These are phyloP conservation scores for Neurospora sp. DNA, from an alignment of 495 filamentous ascomycete genomes.

Conservation along the genomic window DNA sequence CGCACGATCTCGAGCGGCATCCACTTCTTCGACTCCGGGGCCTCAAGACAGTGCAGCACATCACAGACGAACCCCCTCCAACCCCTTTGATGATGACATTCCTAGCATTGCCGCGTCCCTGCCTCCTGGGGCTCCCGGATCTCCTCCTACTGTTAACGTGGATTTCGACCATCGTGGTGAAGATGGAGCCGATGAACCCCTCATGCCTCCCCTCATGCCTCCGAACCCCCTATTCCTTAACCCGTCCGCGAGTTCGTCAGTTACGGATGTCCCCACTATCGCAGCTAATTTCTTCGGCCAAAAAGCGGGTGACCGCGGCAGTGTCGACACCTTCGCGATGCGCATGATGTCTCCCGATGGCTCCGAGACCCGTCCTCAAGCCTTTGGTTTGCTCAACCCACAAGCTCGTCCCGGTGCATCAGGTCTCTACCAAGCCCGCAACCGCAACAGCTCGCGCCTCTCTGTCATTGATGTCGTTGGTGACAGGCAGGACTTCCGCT, in stretches of 20 bases:
- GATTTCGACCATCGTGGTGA: neutral
- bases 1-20: slow-evolving; percentile 8
- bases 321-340: slow-evolving; percentile 18
- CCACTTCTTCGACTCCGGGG: neutral
- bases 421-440: slow-evolving; percentile 9
- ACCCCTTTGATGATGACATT: slow-evolving; percentile 6
- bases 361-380: slow-evolving; percentile 8
- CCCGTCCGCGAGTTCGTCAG: slow-evolving; percentile 12
- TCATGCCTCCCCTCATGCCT: slow-evolving; percentile 9
- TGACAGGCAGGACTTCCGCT: slow-evolving; percentile 22
- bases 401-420: slow-evolving; percentile 11
- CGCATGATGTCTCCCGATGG: slow-evolving; percentile 18
- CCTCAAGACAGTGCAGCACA: slow-evolving; percentile 4
- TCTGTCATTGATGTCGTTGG: slow-evolving; percentile 10
- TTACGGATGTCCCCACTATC: slow-evolving; percentile 9
- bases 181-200: slow-evolving; percentile 10
- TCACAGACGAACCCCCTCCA: slow-evolving; percentile 5
- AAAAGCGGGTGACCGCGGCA: slow-evolving; percentile 3
- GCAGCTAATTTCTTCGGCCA: slow-evolving; percentile 10
- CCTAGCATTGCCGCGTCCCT: neutral
- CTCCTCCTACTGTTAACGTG: slow-evolving; percentile 1
- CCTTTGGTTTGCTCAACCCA: slow-evolving; percentile 9
- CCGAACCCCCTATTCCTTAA: slow-evolving; percentile 16
- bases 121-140: slow-evolving; percentile 2
- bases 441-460: slow-evolving; percentile 14